These are phyloP conservation scores for Globisporangium parvum DNA, from an alignment of 352 stramenopile species.

Conservation along the genomic window DNA sequence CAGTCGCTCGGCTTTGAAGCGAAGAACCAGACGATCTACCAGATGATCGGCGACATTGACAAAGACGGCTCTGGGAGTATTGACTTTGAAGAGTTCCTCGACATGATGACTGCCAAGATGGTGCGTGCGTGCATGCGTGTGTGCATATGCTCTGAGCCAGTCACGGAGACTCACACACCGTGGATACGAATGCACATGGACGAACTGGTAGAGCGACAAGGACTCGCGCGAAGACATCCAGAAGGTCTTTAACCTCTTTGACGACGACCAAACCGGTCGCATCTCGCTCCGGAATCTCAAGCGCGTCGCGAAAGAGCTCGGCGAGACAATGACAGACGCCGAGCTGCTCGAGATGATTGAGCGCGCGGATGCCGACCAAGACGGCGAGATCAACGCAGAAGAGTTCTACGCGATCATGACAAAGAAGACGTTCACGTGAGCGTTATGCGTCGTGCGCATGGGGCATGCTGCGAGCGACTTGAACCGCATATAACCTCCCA, in stretches of 20 bases:
- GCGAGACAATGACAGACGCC: constrained; percentile 98
- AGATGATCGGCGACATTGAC: constrained; percentile 97
- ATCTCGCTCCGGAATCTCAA: constrained; percentile 97
- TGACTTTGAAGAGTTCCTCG: constrained; percentile 96
- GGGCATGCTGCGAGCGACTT: too few species aligned
- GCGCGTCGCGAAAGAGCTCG: constrained; percentile 96
- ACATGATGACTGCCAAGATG: constrained; percentile 97
- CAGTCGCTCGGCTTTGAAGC: constrained; percentile 94
- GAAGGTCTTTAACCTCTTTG: constrained; percentile 96
- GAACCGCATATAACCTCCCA: not conserved
- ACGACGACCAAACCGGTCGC: constrained; percentile 96
- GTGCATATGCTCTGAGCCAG: too few species aligned
- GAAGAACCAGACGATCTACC: constrained; percentile 97
- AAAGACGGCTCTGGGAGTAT: constrained; percentile 94
- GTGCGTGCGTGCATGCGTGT: too few species aligned
- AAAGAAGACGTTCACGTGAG: constrained; percentile 89
- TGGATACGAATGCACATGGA: too few species aligned
- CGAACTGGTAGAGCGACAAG: constrained; percentile 79
- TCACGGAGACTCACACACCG: too few species aligned
- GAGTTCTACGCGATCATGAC: constrained; percentile 99
- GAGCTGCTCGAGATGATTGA: constrained; percentile 99
- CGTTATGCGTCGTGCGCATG: too few species aligned
- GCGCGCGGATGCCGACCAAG: constrained; percentile 91
- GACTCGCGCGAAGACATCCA: constrained; percentile 96
- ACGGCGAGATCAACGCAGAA: constrained; percentile 96